Base-by-base conservation (phyloP, 495 filamentous ascomycete species). In the Arthonia radiata region DNA sequence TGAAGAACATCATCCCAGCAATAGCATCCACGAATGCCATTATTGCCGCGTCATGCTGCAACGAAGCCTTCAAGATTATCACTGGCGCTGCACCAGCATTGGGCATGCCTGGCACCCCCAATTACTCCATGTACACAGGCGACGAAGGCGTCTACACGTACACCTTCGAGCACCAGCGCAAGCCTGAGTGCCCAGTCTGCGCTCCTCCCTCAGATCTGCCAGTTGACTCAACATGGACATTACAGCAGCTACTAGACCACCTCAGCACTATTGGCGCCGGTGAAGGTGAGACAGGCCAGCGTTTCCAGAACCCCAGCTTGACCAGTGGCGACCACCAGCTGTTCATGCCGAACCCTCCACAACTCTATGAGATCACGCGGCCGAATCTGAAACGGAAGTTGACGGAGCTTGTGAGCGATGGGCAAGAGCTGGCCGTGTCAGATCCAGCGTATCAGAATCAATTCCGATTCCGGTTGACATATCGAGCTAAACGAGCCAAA, bases 51-150 rank as follows among this genome's bases (percentile, higher is more conserved):
- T 68, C 70, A 21, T 93, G 82, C 40, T 94, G 86, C 39, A 94
- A 91, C 26, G 89, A 99, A 50, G 83, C 82, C 6, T 60, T 93
- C 49, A 99, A 99, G 52, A 79, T 99, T 36, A 70, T 69, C 15
- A 89, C 80, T 21, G 61, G 55, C 24, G 64, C 64, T 30, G 83
- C 82, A 25, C 78, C 86, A 0, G 71, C 61, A 31, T 61, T 94
- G 1, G 67, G 49, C 6, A 26, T 31, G 11, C 48, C 47, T 12
- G 47, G 28, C 11, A 33, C 26, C n/a, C 43, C 76, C 35, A 99
- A 89, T 43, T 99, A 99, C 47, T 94, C 94, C 82, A 90, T 92
- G 78, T 99, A 94, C 49, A 90, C 71, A 16, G 89, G 89, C 19
- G 78, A 99, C 43, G 82, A 86, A 38, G 61, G 74, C 35, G 65